These are phyloP conservation scores for Corrigiola litoralis DNA, from an alignment of 179 eudicot genomes.

Conservation along the genomic window DNA sequence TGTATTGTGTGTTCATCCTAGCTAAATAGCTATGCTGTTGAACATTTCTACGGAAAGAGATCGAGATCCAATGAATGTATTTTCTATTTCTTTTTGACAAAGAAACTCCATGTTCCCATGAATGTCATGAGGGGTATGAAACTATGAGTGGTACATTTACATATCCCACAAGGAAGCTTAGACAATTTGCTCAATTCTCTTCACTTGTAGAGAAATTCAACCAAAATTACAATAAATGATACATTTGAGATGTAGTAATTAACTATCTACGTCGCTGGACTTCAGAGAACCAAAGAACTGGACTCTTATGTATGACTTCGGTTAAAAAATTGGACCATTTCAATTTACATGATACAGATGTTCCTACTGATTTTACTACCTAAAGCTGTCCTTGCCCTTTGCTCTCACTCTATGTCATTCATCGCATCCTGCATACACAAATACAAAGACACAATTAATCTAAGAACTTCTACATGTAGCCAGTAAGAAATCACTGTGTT, in stretches of 20 bases:
- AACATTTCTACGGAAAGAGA: neutral
- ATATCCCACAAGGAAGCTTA: neutral
- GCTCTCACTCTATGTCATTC: conserved; percentile 55
- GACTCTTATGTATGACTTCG: neutral
- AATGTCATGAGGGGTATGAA: neutral
- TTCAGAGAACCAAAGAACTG: neutral
- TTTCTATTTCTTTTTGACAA: too few species aligned
- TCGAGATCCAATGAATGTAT: too few species aligned
- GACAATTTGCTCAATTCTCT: conserved; percentile 1
- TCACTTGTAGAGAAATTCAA: conserved; percentile 1
- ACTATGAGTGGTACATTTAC: neutral
- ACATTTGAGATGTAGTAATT: neutral
- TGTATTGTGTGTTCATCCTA: too few species aligned
- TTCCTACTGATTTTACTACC: conserved; percentile 21
- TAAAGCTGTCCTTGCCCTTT: neutral
- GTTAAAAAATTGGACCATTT: neutral
- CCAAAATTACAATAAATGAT: neutral
- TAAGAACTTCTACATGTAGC: neutral
- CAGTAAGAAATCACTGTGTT: neutral
- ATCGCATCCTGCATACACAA: conserved; percentile 66
- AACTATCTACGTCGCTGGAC: neutral
- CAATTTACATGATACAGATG: conserved; percentile 25
- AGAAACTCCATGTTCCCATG: neutral
- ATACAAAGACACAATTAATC: neutral
- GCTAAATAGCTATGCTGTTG: too few species aligned